A percentile compares a stretch with the other conserved stretches of the same genome.
Conservation (phyloP, 345 rosid genomes). For the Eucalyptus cloeziana region DNA sequence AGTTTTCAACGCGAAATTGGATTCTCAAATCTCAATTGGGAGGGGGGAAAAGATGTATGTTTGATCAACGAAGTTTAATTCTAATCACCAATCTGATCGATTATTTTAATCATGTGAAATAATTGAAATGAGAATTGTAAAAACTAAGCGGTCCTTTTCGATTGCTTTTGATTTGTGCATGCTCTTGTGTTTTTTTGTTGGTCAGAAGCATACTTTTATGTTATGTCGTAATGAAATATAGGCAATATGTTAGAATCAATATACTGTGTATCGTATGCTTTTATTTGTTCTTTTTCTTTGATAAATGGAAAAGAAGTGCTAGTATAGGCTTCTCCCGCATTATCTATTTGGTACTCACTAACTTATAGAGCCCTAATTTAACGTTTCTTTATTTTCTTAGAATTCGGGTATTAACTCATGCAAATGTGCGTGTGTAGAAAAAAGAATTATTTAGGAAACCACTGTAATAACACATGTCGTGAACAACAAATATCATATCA, state of each 20-base stretch:
- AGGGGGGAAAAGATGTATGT: not conserved
- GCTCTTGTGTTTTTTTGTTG: not conserved
- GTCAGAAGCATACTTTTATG: no score
- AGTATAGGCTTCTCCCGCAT: not conserved
- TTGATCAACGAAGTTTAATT: not conserved
- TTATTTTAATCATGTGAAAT: not conserved
- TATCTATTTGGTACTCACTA: not conserved
- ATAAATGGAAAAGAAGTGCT: not conserved
- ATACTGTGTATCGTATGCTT: rapidly evolving
- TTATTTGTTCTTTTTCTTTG: no score
- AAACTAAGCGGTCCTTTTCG: rapidly evolving
- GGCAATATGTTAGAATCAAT: no score
- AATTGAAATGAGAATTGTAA: not conserved
- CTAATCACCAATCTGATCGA: rapidly evolving
- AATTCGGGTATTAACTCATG: not conserved
- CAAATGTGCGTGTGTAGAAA: not conserved
- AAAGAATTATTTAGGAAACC: not conserved
- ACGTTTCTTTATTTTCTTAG: no score
- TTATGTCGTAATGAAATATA: not conserved
- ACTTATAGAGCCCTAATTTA: not conserved
- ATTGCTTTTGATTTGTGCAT: not conserved
- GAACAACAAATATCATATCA: not conserved
- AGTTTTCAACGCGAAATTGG: not conserved
- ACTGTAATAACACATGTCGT: rapidly evolving
- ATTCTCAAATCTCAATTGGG: not conserved